Evolutionary conservation across 306 rosid genomes (phyloP).

Genomic region (Castanea mollissima): DNA sequence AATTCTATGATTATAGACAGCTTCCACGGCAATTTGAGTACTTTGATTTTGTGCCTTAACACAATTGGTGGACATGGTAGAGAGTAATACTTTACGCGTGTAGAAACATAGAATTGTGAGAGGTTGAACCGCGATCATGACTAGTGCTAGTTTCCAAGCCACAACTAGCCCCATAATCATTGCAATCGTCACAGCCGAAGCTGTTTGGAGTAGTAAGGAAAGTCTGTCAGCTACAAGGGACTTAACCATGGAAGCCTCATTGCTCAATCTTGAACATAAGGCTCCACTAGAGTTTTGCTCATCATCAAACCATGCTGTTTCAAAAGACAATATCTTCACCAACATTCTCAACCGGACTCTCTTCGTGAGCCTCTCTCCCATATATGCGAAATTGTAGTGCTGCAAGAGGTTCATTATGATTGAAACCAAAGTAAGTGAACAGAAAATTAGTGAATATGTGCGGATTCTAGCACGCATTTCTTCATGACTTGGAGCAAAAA

Average conservation of each 20-base stretch:
- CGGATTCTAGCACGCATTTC: conserved; percentile 73
- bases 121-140: conserved; percentile 90
- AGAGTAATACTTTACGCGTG: conserved; percentile 76
- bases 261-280: conserved; percentile 78
- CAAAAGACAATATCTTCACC: conserved; percentile 77
- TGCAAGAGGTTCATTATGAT: conserved; percentile 70
- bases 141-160: conserved; percentile 93
- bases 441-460: conserved; percentile 64
- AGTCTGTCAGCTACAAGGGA: conserved; percentile 88
- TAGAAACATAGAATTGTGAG: conserved; percentile 82
- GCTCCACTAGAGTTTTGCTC: conserved; percentile 86
- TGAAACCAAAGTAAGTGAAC: conserved; percentile 66
- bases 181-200: conserved; percentile 83
- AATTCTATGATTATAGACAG: conserved; percentile 84
- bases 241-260: conserved; percentile 88
- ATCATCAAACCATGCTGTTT: conserved; percentile 92
- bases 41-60: conserved; percentile 80
- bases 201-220: conserved; percentile 72
- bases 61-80: conserved; percentile 65
- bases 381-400: conserved; percentile 79
- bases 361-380: conserved; percentile 80
- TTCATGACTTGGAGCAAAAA: conserved; percentile 65
- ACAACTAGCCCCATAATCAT: conserved; percentile 81
- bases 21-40: conserved; percentile 88
- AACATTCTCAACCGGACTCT: conserved; percentile 72